Evolutionary conservation across 306 rosid genomes (phyloP).

Genomic region (Lupinus albus): DNA sequence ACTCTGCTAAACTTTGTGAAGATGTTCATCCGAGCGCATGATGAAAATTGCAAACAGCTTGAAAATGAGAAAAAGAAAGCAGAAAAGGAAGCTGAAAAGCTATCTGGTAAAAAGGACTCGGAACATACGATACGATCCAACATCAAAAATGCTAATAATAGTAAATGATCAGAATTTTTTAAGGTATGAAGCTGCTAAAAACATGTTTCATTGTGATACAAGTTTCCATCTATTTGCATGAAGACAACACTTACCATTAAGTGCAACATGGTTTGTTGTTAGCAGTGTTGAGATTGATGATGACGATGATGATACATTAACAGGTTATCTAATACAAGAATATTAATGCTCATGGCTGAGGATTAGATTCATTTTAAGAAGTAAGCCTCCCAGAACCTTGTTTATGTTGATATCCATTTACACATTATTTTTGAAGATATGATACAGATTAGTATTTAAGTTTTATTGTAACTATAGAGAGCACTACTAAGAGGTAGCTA

Average conservation of each 20-base stretch:
- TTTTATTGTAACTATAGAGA: too few species aligned
- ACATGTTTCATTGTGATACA: slow-evolving; percentile 24
- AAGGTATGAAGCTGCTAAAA: slow-evolving; percentile 32
- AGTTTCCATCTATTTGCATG: slow-evolving; percentile 25
- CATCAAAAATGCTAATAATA: slow-evolving; percentile 54
- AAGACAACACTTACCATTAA: slow-evolving; percentile 18
- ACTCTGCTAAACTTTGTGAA: slow-evolving; percentile 76
- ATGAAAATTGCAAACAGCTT: slow-evolving; percentile 70
- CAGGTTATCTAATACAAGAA: too few species aligned
- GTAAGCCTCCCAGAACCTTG: too few species aligned
- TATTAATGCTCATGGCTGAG: too few species aligned
- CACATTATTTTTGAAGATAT: too few species aligned
- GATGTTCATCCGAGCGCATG: slow-evolving; percentile 68
- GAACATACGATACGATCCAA: slow-evolving; percentile 48
- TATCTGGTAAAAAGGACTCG: slow-evolving; percentile 53
- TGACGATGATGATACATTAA: too few species aligned
- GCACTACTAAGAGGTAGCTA: too few species aligned
- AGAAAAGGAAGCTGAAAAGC: slow-evolving; percentile 69
- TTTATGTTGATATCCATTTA: too few species aligned
- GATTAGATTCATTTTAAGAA: too few species aligned
- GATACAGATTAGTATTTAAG: too few species aligned
- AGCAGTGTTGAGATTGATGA: too few species aligned
- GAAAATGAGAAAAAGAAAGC: slow-evolving; percentile 69
- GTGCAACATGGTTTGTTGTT: slow-evolving; percentile 38
- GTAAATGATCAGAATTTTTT: slow-evolving; percentile 39